These are phyloP conservation scores for Phytophthora sansomeana DNA, from an alignment of 352 stramenopile genomes.

Conservation along the genomic window DNA sequence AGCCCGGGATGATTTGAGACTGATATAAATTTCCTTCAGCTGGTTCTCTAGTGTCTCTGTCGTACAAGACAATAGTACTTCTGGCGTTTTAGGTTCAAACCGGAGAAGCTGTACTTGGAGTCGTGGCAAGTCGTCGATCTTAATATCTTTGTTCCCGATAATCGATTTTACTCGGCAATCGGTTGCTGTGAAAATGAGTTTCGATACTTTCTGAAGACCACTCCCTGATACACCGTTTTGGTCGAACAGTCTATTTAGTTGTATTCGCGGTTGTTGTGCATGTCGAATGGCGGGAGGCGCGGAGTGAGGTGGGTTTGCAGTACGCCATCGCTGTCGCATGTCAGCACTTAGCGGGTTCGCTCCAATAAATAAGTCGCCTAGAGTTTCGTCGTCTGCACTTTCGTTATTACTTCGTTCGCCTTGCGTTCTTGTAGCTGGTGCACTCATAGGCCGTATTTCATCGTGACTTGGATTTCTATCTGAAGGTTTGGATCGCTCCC, in stretches of 20 bases:
- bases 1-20: constrained; percentile 50
- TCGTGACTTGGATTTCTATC: background rate
- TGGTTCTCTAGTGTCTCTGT: constrained; percentile 71
- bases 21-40: constrained; percentile 80
- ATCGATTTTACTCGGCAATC: constrained; percentile 75
- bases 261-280: constrained; percentile 10
- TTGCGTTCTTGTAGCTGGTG: background rate
- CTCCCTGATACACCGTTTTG: constrained; percentile 39
- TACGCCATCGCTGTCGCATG: constrained; percentile 22
- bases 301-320: constrained; percentile 36
- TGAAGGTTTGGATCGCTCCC: background rate
- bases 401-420: constrained; percentile 7
- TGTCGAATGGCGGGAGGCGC: constrained; percentile 31
- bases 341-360: background rate
- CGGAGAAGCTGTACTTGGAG: constrained; percentile 40
- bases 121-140: constrained; percentile 39
- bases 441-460: constrained; percentile 25
- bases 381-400: constrained; percentile 4
- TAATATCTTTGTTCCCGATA: constrained; percentile 60
- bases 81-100: constrained; percentile 48
- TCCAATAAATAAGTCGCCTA: constrained; percentile 8
- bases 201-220: constrained; percentile 53
- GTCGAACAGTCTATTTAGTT: constrained; percentile 42
- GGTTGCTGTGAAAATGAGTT: constrained; percentile 65
- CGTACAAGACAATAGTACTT: constrained; percentile 50